Evolutionary conservation across 2,329 filamentous ascomycete species (phyloP).

Genomic region (Cladophialophora carrionii): DNA sequence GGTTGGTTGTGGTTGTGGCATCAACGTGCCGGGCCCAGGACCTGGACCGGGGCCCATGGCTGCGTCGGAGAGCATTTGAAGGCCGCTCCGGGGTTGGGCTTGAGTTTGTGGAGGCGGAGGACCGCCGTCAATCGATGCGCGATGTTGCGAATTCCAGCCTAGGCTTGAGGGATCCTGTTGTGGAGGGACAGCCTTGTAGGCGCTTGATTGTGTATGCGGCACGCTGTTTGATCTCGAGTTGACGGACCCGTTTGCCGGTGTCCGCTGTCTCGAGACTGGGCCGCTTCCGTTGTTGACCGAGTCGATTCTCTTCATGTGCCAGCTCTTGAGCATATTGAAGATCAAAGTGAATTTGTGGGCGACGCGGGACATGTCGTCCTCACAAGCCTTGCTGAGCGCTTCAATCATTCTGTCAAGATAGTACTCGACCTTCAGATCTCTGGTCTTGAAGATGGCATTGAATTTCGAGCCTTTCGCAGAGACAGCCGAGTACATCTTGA

Average conservation of each 20-base stretch:
- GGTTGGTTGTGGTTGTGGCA: conserved; percentile 23
- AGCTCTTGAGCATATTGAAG: conserved; percentile 69
- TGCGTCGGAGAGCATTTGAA: conserved; percentile 40
- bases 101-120: conserved; percentile 25
- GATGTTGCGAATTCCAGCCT: conserved; percentile 29
- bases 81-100: conserved; percentile 31
- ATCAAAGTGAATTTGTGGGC: conserved; percentile 73
- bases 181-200: conserved; percentile 26
- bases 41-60: conserved; percentile 35
- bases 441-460: conserved; percentile 69
- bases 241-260: conserved; percentile 22
- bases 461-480: conserved; percentile 67
- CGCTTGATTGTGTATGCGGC: conserved; percentile 11
- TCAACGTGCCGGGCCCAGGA: conserved; percentile 22
- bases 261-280: conserved; percentile 30
- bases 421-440: conserved; percentile 66
- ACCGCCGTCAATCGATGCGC: conserved; percentile 22
- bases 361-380: conserved; percentile 65
- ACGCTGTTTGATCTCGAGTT: conserved; percentile 1
- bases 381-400: conserved; percentile 67
- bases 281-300: conserved; percentile 27
- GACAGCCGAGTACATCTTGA: conserved; percentile 73
- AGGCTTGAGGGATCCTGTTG: conserved; percentile 30
- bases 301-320: conserved; percentile 59
- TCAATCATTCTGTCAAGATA: conserved; percentile 72